Percentiles rank a stretch among this genome's conserved stretches.
These are phyloP conservation scores for Aquilaria malaccensis DNA, from an alignment of 345 rosid genomes.

Conservation along the genomic window DNA sequence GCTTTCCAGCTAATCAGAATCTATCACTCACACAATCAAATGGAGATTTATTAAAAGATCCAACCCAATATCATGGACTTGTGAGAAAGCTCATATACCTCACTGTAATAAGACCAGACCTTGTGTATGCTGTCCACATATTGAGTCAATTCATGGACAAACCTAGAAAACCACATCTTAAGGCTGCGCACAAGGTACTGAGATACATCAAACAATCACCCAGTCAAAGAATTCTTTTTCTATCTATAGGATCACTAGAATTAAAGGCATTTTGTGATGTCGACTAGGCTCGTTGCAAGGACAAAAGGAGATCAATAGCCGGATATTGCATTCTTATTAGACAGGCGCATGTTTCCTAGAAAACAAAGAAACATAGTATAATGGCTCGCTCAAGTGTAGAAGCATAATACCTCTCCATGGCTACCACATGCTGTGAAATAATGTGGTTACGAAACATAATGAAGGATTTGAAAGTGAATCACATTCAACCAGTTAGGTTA, in stretches of 20 bases:
- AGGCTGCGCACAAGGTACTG: not conserved
- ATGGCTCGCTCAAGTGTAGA: not conserved
- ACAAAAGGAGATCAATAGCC: not conserved
- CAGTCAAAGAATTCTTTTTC: not conserved
- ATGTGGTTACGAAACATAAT: not conserved
- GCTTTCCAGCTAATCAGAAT: not conserved
- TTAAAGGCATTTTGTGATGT: not conserved
- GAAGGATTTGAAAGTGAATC: not conserved
- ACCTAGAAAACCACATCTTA: not conserved
- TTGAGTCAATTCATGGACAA: not conserved
- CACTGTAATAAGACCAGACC: constrained; percentile 10
- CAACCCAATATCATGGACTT: not conserved
- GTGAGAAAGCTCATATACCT: constrained; percentile 7
- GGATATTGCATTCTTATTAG: not conserved
- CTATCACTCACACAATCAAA: not conserved
- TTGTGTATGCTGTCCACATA: no score
- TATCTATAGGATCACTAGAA: not conserved
- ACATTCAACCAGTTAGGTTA: not conserved
- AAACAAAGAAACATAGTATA: not conserved
- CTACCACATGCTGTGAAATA: not conserved
- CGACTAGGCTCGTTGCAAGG: not conserved
- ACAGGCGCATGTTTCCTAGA: not conserved
- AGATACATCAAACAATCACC: not conserved
- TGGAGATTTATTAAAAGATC: not conserved
- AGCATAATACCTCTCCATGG: not conserved